A percentile compares a stretch with the other conserved stretches of the same genome.
phyloP scores from a whole-genome alignment of 371 early-diverging fungal species.

The Circinella minor region DNA sequence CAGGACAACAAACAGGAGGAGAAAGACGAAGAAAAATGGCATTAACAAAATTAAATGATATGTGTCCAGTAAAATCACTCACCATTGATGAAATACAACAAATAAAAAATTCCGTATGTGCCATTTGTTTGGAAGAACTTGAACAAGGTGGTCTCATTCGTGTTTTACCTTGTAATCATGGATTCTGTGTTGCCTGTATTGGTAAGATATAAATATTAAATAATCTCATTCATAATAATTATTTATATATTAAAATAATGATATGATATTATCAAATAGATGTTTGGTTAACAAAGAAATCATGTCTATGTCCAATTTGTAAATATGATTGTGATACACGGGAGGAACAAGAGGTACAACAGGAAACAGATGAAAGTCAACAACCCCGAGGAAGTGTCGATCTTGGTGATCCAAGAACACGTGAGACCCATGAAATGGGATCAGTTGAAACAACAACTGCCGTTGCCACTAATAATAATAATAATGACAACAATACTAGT shows the following conservation, averaged over 20 bases:
- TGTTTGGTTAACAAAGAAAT: slow-evolving; percentile 45
- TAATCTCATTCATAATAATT: neutral
- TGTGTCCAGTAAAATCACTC: slow-evolving; percentile 12
- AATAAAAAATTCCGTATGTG: slow-evolving; percentile 35
- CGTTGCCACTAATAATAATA: too few species aligned
- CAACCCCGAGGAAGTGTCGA: slow-evolving; percentile 3
- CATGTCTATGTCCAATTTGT: slow-evolving; percentile 47
- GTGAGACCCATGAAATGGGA: neutral
- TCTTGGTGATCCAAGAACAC: neutral
- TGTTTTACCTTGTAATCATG: slow-evolving; percentile 45
- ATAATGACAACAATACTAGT: too few species aligned
- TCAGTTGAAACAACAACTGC: neutral
- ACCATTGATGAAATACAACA: slow-evolving; percentile 12
- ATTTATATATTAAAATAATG: too few species aligned
- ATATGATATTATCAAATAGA: slow-evolving; percentile 23
- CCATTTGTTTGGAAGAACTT: slow-evolving; percentile 51
- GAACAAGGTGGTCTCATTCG: slow-evolving; percentile 32
- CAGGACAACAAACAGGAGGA: slow-evolving; percentile 14
- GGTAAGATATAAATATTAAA: slow-evolving; percentile 26
- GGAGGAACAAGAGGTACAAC: neutral
- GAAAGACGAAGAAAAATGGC: slow-evolving; percentile 36
- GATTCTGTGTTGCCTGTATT: slow-evolving; percentile 47
- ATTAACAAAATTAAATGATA: slow-evolving; percentile 17
- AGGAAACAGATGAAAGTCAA: neutral
- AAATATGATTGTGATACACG: slow-evolving; percentile 34